Evolutionary conservation across 352 stramenopile species (phyloP).

Genomic region (Globisporangium perplexum): DNA sequence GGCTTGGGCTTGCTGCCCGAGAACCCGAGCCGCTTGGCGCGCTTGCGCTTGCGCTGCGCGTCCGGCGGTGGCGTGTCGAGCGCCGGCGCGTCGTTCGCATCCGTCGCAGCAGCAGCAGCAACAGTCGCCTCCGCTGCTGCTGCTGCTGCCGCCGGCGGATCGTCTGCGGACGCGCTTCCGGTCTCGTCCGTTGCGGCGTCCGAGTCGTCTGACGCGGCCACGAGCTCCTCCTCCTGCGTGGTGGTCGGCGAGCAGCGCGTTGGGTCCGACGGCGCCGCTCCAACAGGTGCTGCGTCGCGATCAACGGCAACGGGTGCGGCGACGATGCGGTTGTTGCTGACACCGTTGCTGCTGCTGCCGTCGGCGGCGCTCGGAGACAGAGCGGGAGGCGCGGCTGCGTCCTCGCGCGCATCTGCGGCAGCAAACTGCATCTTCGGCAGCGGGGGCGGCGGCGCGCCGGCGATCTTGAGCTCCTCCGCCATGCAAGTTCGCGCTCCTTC

Average conservation of each 20-base stretch:
- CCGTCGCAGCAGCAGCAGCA: neutral
- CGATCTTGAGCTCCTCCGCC: neutral
- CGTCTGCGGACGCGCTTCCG: conserved; percentile 3
- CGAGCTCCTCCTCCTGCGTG: neutral
- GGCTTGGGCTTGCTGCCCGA: conserved; percentile 17
- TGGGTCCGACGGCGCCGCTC: neutral
- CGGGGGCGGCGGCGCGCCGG: no score
- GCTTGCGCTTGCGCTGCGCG: conserved; percentile 29
- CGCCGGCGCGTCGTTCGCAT: conserved; percentile 1
- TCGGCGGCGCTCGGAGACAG: neutral
- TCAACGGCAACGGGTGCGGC: neutral
- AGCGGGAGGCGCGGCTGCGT: neutral
- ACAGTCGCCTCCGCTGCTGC: neutral
- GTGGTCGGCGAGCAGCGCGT: neutral
- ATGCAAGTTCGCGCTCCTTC: neutral
- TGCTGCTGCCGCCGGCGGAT: neutral
- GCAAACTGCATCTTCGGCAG: neutral
- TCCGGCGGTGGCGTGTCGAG: conserved; percentile 1
- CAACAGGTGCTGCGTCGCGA: neutral
- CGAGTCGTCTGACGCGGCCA: conserved; percentile 7
- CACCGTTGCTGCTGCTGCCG: no score
- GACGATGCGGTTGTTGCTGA: neutral
- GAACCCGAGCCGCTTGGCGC: conserved; percentile 36
- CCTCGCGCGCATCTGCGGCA: neutral
- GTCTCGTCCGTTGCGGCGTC: conserved; percentile 7